Evolutionary conservation across 73 alveolate species (phyloP).

Genomic region (Durusdinium trenchii): DNA sequence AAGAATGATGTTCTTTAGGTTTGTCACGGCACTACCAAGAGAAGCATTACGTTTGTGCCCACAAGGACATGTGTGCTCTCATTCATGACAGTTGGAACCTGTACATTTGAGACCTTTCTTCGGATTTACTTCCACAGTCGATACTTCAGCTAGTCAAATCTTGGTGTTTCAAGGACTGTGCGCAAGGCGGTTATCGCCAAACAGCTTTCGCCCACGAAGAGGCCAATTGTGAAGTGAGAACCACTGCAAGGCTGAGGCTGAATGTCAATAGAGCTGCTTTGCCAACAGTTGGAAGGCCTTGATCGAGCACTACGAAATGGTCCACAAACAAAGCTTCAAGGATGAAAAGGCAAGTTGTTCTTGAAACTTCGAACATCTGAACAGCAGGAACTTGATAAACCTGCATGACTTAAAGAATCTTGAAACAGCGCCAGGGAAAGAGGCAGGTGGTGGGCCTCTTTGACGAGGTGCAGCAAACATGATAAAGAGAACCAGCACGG

Average conservation of each 20-base stretch:
- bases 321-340: slow-evolving; percentile 53
- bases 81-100: neutral
- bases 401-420: too few species aligned
- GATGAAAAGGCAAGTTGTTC: slow-evolving; percentile 28
- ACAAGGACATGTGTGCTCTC: slow-evolving; percentile 17
- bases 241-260: neutral
- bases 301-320: slow-evolving; percentile 72
- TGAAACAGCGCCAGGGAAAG: too few species aligned
- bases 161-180: slow-evolving; percentile 56
- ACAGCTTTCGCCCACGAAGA: slow-evolving; percentile 66
- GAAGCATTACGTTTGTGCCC: slow-evolving; percentile 69
- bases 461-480: too few species aligned
- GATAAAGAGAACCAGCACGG: too few species aligned
- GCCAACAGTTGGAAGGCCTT: neutral
- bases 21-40: slow-evolving; percentile 66
- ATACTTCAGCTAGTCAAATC: neutral
- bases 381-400: too few species aligned
- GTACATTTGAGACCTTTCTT: neutral
- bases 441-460: too few species aligned
- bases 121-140: neutral
- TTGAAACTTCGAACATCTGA: neutral
- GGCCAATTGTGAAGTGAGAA: neutral
- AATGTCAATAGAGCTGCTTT: neutral
- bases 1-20: slow-evolving; percentile 7
- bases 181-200: slow-evolving; percentile 57